Percentiles rank a stretch among this genome's conserved stretches.
These are phyloP conservation scores for Clitocybe nebularis DNA, from an alignment of 1,284 basidiomycete species.

Conservation along the genomic window DNA sequence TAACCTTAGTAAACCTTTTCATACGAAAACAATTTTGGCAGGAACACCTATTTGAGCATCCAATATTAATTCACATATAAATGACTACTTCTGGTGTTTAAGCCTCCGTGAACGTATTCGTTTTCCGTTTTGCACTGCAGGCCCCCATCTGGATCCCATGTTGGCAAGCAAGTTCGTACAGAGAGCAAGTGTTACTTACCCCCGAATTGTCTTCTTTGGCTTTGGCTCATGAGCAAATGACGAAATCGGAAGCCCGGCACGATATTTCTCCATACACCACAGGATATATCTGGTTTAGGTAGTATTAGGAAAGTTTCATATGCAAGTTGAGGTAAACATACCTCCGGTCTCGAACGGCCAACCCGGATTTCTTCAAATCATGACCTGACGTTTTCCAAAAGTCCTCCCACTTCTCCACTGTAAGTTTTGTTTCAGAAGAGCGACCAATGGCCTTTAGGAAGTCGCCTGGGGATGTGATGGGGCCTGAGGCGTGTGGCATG, in stretches of 20 bases:
- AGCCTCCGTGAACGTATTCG: conserved; percentile 61
- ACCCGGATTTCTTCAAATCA: conserved; percentile 60
- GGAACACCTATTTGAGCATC: too few species aligned
- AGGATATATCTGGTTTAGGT: conserved; percentile 59
- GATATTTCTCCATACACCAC: conserved; percentile 80
- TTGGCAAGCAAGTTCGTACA: conserved; percentile 9
- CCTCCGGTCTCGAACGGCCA: conserved; percentile 66
- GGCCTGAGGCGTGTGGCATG: conserved; percentile 9
- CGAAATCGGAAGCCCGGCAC: conserved; percentile 49
- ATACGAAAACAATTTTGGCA: too few species aligned
- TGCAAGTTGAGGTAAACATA: conserved; percentile 22
- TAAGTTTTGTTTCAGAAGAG: conserved; percentile 53
- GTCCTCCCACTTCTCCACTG: conserved; percentile 57
- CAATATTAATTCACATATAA: too few species aligned
- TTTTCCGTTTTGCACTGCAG: conserved; percentile 73
- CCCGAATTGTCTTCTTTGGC: conserved; percentile 73
- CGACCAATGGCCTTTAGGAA: conserved; percentile 75
- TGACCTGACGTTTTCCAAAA: conserved; percentile 61
- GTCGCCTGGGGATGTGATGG: conserved; percentile 45
- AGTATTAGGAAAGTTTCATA: conserved; percentile 2
- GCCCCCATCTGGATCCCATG: conserved; percentile 38
- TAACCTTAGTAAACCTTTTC: too few species aligned
- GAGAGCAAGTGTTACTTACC: conserved; percentile 43
- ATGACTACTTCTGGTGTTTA: conserved; percentile 26
- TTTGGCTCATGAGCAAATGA: conserved; percentile 61